Conservation (phyloP, 2,329 filamentous ascomycete species). For the Hortaea sp. region DNA sequence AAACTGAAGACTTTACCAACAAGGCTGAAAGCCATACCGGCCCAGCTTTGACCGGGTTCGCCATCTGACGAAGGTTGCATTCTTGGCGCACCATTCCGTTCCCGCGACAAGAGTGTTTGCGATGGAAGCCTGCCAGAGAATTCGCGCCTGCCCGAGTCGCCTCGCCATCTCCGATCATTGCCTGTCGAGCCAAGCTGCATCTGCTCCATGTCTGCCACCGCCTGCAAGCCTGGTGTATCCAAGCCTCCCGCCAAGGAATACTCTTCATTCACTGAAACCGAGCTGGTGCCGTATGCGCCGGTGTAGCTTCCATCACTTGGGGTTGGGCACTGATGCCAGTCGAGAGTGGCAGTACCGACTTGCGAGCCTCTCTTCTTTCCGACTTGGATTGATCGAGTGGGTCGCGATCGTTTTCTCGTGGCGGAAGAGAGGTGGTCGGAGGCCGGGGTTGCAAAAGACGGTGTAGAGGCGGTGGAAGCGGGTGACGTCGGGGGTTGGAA, state of each 20-base stretch:
- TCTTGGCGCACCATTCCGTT: constrained; percentile 26
- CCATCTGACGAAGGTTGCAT: constrained; percentile 8
- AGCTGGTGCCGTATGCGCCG: constrained; percentile 19
- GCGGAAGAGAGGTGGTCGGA: constrained; percentile 20
- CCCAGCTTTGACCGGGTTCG: constrained; percentile 35
- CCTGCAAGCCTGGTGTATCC: constrained; percentile 35
- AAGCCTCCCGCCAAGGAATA: constrained; percentile 42
- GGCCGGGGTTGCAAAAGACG: constrained; percentile 10
- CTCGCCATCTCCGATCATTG: constrained; percentile 12
- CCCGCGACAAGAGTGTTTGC: constrained; percentile 22
- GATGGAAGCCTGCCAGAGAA: constrained; percentile 3
- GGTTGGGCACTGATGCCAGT: constrained; percentile 14
- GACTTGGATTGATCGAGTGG: constrained; percentile 12
- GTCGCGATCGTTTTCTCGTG: constrained; percentile 23
- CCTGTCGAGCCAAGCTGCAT: constrained; percentile 10
- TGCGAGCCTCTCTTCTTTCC: not conserved
- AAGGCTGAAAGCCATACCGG: constrained; percentile 49
- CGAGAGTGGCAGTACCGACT: constrained; percentile 6
- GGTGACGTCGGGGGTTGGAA: constrained; percentile 35
- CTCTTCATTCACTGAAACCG: constrained; percentile 41
- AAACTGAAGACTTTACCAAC: constrained; percentile 78
- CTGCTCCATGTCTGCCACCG: constrained; percentile 27
- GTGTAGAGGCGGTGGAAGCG: constrained; percentile 22
- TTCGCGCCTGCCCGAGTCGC: constrained; percentile 5
- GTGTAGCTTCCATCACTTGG: constrained; percentile 13